Base-by-base conservation (phyloP, 345 rosid species). In the Reutealis trisperma region DNA sequence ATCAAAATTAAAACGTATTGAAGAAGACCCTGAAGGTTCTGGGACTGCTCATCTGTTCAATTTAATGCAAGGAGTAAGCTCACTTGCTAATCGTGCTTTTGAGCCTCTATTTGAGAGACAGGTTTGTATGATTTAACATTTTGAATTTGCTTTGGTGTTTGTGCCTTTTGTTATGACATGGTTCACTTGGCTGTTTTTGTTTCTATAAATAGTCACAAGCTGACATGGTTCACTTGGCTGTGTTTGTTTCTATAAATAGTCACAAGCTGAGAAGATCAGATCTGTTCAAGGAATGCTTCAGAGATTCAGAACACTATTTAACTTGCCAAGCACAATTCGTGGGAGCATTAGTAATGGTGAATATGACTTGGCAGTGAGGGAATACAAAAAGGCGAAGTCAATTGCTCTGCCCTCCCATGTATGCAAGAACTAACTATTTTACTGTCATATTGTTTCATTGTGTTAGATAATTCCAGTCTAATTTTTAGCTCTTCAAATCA, bases 261-360 rank as follows among this genome's bases (percentile, higher is more conserved):
- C 98, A 72, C 99, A 96, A 88, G 90, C 99, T 67, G 99, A 96
- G 90, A 96, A 92, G 88, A 96, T 96, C 78, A 86, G 98, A 74
- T 91, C 99, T 83, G 98, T 93, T 78, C 99, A 96, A 87, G 99
- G 98, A 74, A 96, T 93, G 94, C 94, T 96, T 80, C 98, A 96
- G 88, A 91, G 99, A 72, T 96, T 96, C 76, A 90, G 95, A 60
- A 96, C 98, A 22, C 87, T 96, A 45, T 96, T 96, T 82, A 96
- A 96, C 80, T 85, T 96, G 85, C 99, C 98, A 63, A 93, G 98
- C 86, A 91, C 96, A 41, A 96, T 96, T 82, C 95, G 97, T 79
- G 92, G 83, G 67, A 92, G 90, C 87, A 93, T 96, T 76, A 86
- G 94, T 79, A 96, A 93, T 92, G 98, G 99, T 73, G 98, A 93